Evolutionary conservation across 805 yeast genomes (phyloP).

Genomic region (Nakazawaea ishiwadae): DNA sequence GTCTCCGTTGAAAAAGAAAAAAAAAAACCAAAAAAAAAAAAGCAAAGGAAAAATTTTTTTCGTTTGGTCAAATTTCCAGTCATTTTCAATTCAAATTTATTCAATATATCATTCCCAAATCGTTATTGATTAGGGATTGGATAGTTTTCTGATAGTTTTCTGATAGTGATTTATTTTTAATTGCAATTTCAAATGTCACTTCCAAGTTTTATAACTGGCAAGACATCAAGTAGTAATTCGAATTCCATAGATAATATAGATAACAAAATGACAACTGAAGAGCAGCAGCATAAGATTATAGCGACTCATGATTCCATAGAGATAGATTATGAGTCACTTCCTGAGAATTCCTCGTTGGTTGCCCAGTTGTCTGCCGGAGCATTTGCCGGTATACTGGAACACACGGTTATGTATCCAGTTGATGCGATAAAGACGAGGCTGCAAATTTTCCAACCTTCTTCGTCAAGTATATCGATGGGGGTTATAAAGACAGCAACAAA

Average conservation of each 20-base stretch:
- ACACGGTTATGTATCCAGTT: constrained; percentile 92
- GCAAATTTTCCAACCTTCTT: constrained; percentile 49
- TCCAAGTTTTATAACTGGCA: too few relatives aligned
- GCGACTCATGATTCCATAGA: constrained; percentile 27
- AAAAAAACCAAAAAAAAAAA: too few relatives aligned
- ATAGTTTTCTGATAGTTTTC: too few relatives aligned
- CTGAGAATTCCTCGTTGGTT: constrained; percentile 74
- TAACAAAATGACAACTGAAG: background rate
- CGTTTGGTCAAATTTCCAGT: too few relatives aligned
- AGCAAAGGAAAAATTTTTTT: too few relatives aligned
- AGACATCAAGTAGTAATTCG: background rate
- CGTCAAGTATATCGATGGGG: constrained; percentile 25
- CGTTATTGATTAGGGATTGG: too few relatives aligned
- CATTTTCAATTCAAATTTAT: too few relatives aligned
- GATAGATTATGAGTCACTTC: constrained; percentile 88
- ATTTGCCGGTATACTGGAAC: constrained; percentile 99
- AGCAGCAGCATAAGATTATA: background rate
- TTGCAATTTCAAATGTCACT: too few relatives aligned
- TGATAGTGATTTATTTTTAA: too few relatives aligned
- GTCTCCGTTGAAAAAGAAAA: too few relatives aligned
- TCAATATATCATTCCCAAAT: too few relatives aligned
- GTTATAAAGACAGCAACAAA: constrained; percentile 65
- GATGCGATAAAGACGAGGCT: constrained; percentile 95
- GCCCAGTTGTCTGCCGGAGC: constrained; percentile 93
- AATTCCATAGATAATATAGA: background rate